Percentiles rank a stretch among this genome's conserved stretches.
Conservation (phyloP, 1,139 yeast genomes). For the Sugiyamaella castrensis region DNA sequence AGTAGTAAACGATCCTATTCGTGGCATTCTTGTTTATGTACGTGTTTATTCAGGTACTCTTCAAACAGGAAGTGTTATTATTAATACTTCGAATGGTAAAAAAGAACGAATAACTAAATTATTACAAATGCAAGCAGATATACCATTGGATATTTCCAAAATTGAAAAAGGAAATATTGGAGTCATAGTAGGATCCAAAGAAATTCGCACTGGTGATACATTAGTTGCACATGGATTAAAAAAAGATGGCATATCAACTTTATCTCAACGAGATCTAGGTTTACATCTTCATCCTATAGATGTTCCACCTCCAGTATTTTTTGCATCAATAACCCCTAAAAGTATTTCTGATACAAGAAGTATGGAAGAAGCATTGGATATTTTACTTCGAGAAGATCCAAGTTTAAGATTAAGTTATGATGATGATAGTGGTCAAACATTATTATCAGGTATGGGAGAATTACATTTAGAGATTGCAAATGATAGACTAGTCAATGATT, state of each 20-base stretch:
- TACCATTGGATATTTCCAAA: conserved; percentile 63
- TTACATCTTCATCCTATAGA: conserved; percentile 67
- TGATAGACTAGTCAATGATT: conserved; percentile 71
- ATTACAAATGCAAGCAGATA: conserved; percentile 84
- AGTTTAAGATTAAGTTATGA: conserved; percentile 64
- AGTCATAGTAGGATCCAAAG: conserved; percentile 75
- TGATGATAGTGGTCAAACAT: conserved; percentile 84
- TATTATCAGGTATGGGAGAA: conserved; percentile 94
- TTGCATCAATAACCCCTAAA: conserved; percentile 77
- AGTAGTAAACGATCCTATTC: conserved; percentile 73
- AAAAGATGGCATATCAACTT: conserved; percentile 44
- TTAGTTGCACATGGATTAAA: conserved; percentile 55
- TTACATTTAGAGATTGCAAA: conserved; percentile 84
- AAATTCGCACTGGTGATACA: conserved; percentile 88
- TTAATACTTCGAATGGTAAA: conserved; percentile 69
- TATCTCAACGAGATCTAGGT: conserved; percentile 40
- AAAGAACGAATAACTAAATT: conserved; percentile 65
- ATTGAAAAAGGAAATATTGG: conserved; percentile 84
- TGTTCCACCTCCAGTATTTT: conserved; percentile 91
- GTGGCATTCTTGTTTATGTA: conserved; percentile 82
- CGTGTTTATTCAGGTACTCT: conserved; percentile 83
- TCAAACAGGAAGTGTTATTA: conserved; percentile 56
- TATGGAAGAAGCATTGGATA: conserved; percentile 64
- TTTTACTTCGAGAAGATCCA: conserved; percentile 79
- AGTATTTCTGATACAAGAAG: conserved; percentile 68